These are phyloP conservation scores for Aureobasidium sp. DNA, from an alignment of 2,329 filamentous ascomycete genomes.

Conservation along the genomic window DNA sequence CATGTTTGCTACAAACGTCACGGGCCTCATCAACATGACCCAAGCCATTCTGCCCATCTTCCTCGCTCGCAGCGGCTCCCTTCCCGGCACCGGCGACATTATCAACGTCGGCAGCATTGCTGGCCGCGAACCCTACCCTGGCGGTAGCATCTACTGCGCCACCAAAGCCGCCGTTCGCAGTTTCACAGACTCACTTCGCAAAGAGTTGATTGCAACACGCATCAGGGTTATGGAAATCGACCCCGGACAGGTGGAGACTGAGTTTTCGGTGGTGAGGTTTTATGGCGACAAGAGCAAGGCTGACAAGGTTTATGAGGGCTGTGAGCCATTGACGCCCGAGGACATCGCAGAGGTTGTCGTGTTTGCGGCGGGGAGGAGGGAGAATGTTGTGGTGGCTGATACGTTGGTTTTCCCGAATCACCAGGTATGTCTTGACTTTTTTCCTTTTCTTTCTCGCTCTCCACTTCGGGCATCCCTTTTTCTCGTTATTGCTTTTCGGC, in stretches of 20 bases:
- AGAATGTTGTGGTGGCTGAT: slow-evolving; percentile 88
- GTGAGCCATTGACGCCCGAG: slow-evolving; percentile 75
- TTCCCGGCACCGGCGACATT: slow-evolving; percentile 71
- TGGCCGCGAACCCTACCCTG: slow-evolving; percentile 76
- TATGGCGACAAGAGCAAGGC: slow-evolving; percentile 83
- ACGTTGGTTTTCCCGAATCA: slow-evolving; percentile 81
- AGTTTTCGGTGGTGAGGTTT: slow-evolving; percentile 84
- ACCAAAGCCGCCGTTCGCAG: slow-evolving; percentile 81
- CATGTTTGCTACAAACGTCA: slow-evolving; percentile 93
- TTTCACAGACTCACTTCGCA: slow-evolving; percentile 75
- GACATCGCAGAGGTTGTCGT: slow-evolving; percentile 89
- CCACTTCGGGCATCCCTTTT: neutral
- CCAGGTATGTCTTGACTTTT: slow-evolving; percentile 58
- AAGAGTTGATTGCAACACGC: slow-evolving; percentile 70
- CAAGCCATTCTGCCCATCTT: slow-evolving; percentile 81
- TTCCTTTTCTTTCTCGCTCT: neutral
- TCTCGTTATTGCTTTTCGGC: neutral
- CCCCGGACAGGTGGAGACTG: slow-evolving; percentile 87
- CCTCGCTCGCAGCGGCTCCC: slow-evolving; percentile 53
- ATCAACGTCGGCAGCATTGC: slow-evolving; percentile 93
- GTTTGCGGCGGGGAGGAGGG: slow-evolving; percentile 70
- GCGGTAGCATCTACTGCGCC: slow-evolving; percentile 86
- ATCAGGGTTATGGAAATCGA: slow-evolving; percentile 83
- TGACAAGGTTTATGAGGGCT: slow-evolving; percentile 79
- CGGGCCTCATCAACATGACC: slow-evolving; percentile 91